Base-by-base conservation (phyloP, 495 filamentous ascomycete species). In the Hypoxylon lenormandii region DNA sequence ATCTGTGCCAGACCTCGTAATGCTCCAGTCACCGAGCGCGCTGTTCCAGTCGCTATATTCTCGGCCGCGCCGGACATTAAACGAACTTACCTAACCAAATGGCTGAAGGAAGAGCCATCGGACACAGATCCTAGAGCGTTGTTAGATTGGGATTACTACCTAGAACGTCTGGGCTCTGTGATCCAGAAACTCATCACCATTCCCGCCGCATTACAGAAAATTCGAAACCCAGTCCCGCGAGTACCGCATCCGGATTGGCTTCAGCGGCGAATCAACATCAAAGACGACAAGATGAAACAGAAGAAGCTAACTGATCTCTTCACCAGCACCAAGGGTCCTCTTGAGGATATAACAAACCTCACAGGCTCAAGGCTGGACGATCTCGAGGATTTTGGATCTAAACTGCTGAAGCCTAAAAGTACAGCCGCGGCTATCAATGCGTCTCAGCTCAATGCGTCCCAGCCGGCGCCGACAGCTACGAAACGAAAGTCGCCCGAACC, bases 171-270 rank as follows among this genome's bases (percentile, higher is more conserved):
- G 26, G 94, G 93, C 0, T 97, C 93, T 0, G 96, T 98, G 45
- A 92, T 99, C 28, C 95, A 99, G 79, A 99, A 99, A 78, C 84
- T 99, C 47, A 97, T 99, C 78, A 99, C 95, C 5, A 99, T 99
- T 72, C 95, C 95, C 15, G 95, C 95, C 6, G 95, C 96, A 8
- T 81, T 98, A 15, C 95, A 99, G 75, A 98, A 97, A 76, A 84
- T 98, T 40, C 85, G 90, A 33, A 99, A 99, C 72, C 95, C 95
- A 1, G 94, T 97, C 15, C 95, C 95, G 3, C 85, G 95, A 60
- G 91, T 99, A 48, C 84, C 91, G 13, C 95, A 99, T 81, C 95
- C 95, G 0, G 95, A 99, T 38, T 99, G 95, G 95, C 82, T 99
- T 23, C 93, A 97, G 69, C 87, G 92, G 40, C 83, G 94, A 48